Conservation (phyloP, 2,329 filamentous ascomycete genomes). For the Exophiala calicioides region DNA sequence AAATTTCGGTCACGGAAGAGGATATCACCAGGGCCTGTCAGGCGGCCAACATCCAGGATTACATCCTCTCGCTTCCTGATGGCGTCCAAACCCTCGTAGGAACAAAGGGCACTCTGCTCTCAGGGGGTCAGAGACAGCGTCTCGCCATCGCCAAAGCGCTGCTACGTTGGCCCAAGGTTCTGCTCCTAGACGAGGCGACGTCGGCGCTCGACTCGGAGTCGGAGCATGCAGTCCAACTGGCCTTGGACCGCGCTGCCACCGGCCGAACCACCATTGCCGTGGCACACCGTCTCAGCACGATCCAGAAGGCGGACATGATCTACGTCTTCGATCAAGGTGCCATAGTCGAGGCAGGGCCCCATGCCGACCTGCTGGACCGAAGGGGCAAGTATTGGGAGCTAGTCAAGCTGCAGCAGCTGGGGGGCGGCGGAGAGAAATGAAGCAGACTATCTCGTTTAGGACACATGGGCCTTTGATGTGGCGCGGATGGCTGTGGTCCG, state of each 20-base stretch:
- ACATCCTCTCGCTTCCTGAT: conserved; percentile 50
- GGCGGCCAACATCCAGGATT: conserved; percentile 53
- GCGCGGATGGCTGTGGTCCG: too few species aligned
- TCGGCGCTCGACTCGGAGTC: conserved; percentile 52
- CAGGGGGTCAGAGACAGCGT: conserved; percentile 61
- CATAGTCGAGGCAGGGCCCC: conserved; percentile 73
- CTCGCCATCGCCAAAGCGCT: conserved; percentile 72
- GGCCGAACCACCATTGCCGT: conserved; percentile 89
- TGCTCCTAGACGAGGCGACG: conserved; percentile 77
- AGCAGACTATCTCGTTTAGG: neutral
- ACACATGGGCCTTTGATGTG: too few species aligned
- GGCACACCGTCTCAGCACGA: conserved; percentile 84
- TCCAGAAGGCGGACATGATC: conserved; percentile 90
- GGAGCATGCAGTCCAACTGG: conserved; percentile 61
- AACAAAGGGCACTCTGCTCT: conserved; percentile 56
- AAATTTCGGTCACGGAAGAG: conserved; percentile 70
- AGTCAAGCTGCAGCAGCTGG: neutral
- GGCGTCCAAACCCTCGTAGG: conserved; percentile 57
- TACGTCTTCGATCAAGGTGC: conserved; percentile 92
- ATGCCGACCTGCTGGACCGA: neutral
- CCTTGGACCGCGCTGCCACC: conserved; percentile 77
- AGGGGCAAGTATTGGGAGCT: neutral
- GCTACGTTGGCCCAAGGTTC: conserved; percentile 80
- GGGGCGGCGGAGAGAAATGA: neutral
- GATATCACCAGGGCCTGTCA: conserved; percentile 61